phyloP scores from a whole-genome alignment of 83 land plant genomes.

The Picea abies region DNA sequence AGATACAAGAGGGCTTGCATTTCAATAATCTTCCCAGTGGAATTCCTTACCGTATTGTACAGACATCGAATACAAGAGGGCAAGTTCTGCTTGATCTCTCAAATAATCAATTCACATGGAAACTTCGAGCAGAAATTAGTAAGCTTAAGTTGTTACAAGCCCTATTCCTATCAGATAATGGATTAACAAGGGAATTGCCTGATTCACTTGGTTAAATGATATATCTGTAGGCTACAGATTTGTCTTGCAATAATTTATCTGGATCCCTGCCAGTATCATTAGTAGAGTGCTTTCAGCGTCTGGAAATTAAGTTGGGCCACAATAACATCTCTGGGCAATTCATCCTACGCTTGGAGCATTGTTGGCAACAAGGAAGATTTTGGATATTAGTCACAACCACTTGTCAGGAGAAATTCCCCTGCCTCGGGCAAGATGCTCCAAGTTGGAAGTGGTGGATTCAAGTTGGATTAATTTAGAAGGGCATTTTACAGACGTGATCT shows the following conservation, averaged over 20 bases:
- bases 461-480: slow-evolving; percentile 47
- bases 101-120: slow-evolving; percentile 42
- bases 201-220: slow-evolving; percentile 59
- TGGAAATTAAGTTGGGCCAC: neutral
- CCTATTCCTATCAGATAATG: slow-evolving; percentile 51
- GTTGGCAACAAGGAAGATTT: slow-evolving; percentile 38
- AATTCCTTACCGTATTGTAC: too few relatives aligned
- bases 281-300: slow-evolving; percentile 17
- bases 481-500: slow-evolving; percentile 41
- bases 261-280: slow-evolving; percentile 59
- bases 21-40: slow-evolving; percentile 43
- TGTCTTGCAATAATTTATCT: slow-evolving; percentile 48
- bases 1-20: slow-evolving; percentile 46
- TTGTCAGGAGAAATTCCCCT: slow-evolving; percentile 70
- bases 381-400: slow-evolving; percentile 47
- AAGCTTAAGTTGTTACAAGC: slow-evolving; percentile 53
- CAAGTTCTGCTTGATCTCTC: slow-evolving; percentile 58
- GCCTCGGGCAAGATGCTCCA: slow-evolving; percentile 62
- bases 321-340: slow-evolving; percentile 57
- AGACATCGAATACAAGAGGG: slow-evolving; percentile 35
- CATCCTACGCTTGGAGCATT: slow-evolving; percentile 64
- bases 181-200: slow-evolving; percentile 50
- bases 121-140: slow-evolving; percentile 38
- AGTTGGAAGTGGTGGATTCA: slow-evolving; percentile 27
- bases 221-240: slow-evolving; percentile 59